Evolutionary conservation across 345 rosid species (phyloP).

Genomic region (Eutrema yunnanense): DNA sequence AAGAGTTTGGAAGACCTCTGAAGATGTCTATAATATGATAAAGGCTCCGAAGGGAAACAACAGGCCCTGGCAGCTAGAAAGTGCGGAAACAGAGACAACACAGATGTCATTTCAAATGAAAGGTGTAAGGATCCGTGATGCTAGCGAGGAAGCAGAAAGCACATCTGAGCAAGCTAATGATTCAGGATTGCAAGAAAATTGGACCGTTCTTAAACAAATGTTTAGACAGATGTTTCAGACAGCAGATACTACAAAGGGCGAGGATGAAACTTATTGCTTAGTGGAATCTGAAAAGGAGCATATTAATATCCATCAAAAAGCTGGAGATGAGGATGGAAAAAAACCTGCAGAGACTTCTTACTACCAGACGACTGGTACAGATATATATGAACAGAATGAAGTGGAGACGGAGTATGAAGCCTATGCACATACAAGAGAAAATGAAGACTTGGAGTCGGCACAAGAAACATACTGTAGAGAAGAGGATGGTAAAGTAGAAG

Average conservation of each 20-base stretch:
- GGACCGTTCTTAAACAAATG: constrained; percentile 32
- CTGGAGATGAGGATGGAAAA: constrained; percentile 30
- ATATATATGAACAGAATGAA: constrained; percentile 16
- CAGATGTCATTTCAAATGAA: constrained; percentile 16
- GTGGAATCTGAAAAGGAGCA: constrained; percentile 30
- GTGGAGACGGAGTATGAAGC: constrained; percentile 26
- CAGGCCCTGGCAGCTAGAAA: constrained; percentile 22
- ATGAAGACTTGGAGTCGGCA: constrained; percentile 17
- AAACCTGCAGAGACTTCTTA: constrained; percentile 25
- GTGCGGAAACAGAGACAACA: constrained; percentile 10
- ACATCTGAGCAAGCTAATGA: constrained; percentile 31
- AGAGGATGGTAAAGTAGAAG: constrained; percentile 24
- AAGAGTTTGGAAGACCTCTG: constrained; percentile 34
- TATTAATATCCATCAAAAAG: constrained; percentile 28
- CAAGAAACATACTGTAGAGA: constrained; percentile 21
- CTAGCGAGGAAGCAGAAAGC: constrained; percentile 22
- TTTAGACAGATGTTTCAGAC: constrained; percentile 37
- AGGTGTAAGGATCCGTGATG: constrained; percentile 16
- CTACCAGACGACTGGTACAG: constrained; percentile 23
- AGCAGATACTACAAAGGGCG: constrained; percentile 28
- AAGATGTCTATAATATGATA: constrained; percentile 29
- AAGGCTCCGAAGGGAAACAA: constrained; percentile 21
- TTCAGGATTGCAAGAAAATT: constrained; percentile 31
- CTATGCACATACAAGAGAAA: constrained; percentile 7
- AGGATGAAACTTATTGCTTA: constrained; percentile 31